These are phyloP conservation scores for Ceratonia siliqua DNA, from an alignment of 306 rosid species.

Conservation along the genomic window DNA sequence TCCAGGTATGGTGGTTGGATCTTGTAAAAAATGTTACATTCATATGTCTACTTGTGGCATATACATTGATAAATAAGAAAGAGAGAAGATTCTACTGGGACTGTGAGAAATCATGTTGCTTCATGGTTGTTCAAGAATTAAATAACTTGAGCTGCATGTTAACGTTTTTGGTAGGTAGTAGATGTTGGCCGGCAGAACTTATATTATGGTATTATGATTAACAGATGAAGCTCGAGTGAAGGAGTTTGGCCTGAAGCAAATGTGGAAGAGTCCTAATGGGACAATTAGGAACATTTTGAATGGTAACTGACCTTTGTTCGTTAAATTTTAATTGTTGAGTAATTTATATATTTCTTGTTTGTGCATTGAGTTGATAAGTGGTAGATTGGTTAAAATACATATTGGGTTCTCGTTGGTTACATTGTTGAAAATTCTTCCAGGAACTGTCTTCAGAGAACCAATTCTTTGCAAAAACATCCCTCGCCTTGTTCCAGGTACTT, in stretches of 20 bases:
- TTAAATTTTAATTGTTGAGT: neutral
- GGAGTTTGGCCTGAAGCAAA: conserved; percentile 83
- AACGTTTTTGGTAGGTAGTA: conserved; percentile 10
- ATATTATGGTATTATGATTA: conserved; percentile 36
- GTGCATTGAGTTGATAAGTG: neutral
- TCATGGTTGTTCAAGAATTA: conserved; percentile 2
- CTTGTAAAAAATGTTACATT: conserved; percentile 11
- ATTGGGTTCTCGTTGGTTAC: conserved; percentile 15
- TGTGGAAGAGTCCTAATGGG: conserved; percentile 99
- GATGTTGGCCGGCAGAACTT: conserved; percentile 16
- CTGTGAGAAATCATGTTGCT: neutral
- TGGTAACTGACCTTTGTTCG: conserved; percentile 52
- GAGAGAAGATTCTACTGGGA: neutral
- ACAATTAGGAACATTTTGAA: conserved; percentile 96
- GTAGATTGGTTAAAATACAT: neutral
- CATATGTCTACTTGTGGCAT: neutral
- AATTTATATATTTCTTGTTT: conserved; percentile 23
- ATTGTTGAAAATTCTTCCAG: conserved; percentile 46
- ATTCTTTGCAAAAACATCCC: conserved; percentile 93
- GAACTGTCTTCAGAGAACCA: conserved; percentile 98
- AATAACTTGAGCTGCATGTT: conserved; percentile 8
- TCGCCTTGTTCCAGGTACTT: conserved; percentile 95
- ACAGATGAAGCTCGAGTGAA: conserved; percentile 90
- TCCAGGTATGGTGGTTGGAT: conserved; percentile 63
- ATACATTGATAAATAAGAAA: conserved; percentile 17